phyloP scores from a whole-genome alignment of 2,329 filamentous ascomycete genomes.

The Cordyceps fumosorosea region DNA sequence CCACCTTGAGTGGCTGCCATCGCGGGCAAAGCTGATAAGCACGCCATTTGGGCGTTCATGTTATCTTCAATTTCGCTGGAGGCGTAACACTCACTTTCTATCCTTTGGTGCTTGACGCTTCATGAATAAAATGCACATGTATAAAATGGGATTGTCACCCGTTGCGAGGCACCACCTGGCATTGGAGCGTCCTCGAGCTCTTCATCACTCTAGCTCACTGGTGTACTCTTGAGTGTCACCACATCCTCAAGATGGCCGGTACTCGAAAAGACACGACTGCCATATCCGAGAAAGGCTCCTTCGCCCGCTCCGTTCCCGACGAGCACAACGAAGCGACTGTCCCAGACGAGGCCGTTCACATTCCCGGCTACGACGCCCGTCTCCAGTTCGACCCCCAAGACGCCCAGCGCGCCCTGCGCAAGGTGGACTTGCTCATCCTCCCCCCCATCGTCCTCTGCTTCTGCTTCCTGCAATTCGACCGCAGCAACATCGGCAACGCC shows the following conservation, averaged over 20 bases:
- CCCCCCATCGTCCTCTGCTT: slow-evolving; percentile 26
- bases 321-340: slow-evolving; percentile 15
- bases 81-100: no score
- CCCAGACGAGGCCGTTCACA: slow-evolving; percentile 15
- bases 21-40: slow-evolving; percentile 15
- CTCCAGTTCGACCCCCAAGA: slow-evolving; percentile 15
- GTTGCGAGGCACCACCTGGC: no score
- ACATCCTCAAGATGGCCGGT: no score
- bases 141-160: neutral
- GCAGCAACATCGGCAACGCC: slow-evolving; percentile 41
- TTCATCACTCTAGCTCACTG: neutral
- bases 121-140: neutral
- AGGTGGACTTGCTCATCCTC: slow-evolving; percentile 23
- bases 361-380: slow-evolving; percentile 21
- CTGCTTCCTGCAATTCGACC: slow-evolving; percentile 28
- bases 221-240: neutral
- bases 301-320: neutral
- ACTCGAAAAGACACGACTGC: neutral
- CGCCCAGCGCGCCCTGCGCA: slow-evolving; percentile 14
- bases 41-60: slow-evolving; percentile 22
- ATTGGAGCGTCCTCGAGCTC: neutral
- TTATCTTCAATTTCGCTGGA: slow-evolving; percentile 17
- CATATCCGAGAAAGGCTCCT: neutral
- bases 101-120: no score
- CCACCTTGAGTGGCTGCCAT: slow-evolving; percentile 10